Evolutionary conservation across 768 basidiomycete genomes (phyloP).

Genomic region (Pleurotus citrinopileatus): DNA sequence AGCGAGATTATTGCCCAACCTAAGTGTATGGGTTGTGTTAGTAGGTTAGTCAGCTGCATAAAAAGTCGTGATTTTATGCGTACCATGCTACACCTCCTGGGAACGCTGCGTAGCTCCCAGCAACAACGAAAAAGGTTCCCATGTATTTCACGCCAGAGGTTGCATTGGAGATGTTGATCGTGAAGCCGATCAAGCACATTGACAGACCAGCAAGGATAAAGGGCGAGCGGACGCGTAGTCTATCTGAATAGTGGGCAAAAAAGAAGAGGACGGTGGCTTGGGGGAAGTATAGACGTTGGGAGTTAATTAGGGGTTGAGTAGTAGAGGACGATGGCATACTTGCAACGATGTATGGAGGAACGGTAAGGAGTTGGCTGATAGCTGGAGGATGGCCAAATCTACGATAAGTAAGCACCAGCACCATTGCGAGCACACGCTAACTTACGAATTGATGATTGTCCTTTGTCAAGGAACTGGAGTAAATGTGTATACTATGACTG

Average conservation of each 20-base stretch:
- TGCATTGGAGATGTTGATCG: conserved; percentile 58
- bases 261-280: conserved; percentile 50
- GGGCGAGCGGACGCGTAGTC: conserved; percentile 46
- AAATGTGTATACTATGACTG: background rate
- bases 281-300: background rate
- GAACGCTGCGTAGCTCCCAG: conserved; percentile 58
- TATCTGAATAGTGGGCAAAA: conserved; percentile 61
- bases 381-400: conserved; percentile 62
- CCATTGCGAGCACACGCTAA: no score
- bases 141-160: conserved; percentile 62
- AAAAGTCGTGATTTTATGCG: conserved; percentile 8
- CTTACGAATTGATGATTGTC: conserved; percentile 55
- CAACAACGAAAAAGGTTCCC: conserved; percentile 66
- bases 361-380: conserved; percentile 62
- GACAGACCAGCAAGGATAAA: conserved; percentile 53
- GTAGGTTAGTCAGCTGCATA: conserved; percentile 1
- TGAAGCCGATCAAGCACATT: conserved; percentile 55
- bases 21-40: conserved; percentile 19
- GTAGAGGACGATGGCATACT: conserved; percentile 36
- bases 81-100: conserved; percentile 65
- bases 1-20: conserved; percentile 63
- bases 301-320: background rate
- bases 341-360: conserved; percentile 64
- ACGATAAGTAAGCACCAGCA: background rate
- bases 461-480: conserved; percentile 26